These are phyloP conservation scores for Lachancea kluyveri DNA, from an alignment of 805 yeast species.

Conservation along the genomic window DNA sequence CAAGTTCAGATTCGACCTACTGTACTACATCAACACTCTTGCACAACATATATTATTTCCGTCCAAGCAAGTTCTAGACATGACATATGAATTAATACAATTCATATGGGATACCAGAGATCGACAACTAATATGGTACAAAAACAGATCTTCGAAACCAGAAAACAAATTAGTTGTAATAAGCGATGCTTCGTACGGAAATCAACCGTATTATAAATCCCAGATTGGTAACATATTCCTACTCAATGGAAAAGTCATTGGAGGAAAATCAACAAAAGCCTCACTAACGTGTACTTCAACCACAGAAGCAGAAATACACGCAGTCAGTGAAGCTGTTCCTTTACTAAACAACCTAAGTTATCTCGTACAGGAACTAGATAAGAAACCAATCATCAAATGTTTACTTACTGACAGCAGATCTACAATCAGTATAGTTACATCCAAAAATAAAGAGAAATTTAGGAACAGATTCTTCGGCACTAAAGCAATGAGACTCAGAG, in stretches of 20 bases:
- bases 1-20: slow-evolving; percentile 11
- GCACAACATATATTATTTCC: slow-evolving; percentile 7
- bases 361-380: too few relatives aligned
- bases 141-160: not conserved
- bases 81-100: not conserved
- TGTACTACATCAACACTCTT: slow-evolving; percentile 11
- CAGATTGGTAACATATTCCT: slow-evolving; percentile 1
- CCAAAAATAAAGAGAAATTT: slow-evolving; percentile 2
- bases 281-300: slow-evolving; percentile 1
- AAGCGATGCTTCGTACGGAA: slow-evolving; percentile 1
- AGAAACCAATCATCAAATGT: too few relatives aligned
- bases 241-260: slow-evolving; percentile 1
- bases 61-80: not conserved
- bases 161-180: not conserved
- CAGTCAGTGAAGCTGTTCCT: too few relatives aligned
- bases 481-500: slow-evolving; percentile 6
- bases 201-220: not conserved
- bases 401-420: slow-evolving; percentile 6
- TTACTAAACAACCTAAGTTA: too few relatives aligned
- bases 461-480: slow-evolving; percentile 8
- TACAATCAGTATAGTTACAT: slow-evolving; percentile 1
- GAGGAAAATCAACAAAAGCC: not conserved
- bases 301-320: slow-evolving; percentile 1
- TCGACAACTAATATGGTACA: not conserved
- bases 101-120: slow-evolving; percentile 1